Evolutionary conservation across 2,329 filamentous ascomycete genomes (phyloP).

Genomic region (Fusarium sp.): DNA sequence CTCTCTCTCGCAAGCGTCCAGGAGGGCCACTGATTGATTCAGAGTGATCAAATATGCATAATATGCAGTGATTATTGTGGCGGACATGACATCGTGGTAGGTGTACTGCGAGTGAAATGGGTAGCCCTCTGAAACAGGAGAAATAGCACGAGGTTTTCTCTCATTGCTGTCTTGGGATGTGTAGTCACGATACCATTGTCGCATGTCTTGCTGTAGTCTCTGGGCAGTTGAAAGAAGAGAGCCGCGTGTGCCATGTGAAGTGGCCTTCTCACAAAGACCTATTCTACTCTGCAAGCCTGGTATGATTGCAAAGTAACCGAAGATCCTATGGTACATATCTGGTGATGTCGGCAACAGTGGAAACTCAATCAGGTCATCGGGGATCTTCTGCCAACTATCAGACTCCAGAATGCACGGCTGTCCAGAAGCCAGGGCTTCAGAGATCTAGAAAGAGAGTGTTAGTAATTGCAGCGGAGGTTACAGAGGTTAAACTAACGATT

Average conservation of each 20-base stretch:
- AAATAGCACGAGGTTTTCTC: accelerated
- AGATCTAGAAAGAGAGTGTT: accelerated
- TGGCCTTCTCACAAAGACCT: accelerated
- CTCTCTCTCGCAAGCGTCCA: accelerated
- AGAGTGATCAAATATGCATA: neutral
- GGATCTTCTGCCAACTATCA: neutral
- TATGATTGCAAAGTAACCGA: neutral
- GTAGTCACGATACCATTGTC: neutral
- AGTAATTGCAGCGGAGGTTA: accelerated
- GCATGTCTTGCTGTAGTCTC: accelerated
- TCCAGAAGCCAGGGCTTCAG: neutral
- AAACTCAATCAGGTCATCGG: neutral
- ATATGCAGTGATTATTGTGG: neutral
- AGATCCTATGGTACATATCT: neutral
- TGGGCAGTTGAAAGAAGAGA: neutral
- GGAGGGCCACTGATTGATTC: accelerated
- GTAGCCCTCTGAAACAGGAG: accelerated
- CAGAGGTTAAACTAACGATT: accelerated
- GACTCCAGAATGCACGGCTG: accelerated
- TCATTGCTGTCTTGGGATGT: accelerated
- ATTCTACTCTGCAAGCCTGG: accelerated
- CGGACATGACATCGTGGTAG: neutral
- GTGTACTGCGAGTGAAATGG: accelerated
- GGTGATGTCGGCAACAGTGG: neutral
- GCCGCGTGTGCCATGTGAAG: accelerated